Evolutionary conservation across 164 flowering plant species (phyloP).

Genomic region (Stephania cephalantha): DNA sequence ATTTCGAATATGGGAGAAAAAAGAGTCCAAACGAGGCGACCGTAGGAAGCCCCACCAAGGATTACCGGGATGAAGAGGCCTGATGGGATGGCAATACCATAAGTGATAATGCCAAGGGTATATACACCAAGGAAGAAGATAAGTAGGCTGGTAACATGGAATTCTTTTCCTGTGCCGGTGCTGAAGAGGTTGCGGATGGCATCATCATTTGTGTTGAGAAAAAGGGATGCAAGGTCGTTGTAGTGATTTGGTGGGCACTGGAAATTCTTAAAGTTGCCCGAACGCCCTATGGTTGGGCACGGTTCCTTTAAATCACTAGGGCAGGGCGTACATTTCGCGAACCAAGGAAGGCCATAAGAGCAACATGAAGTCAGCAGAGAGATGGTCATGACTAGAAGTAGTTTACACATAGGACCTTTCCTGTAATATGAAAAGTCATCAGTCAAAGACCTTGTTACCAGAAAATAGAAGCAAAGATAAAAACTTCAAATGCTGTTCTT

Average conservation of each 20-base stretch:
- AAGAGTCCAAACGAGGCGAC: slow-evolving; percentile 63
- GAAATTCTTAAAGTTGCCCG: slow-evolving; percentile 79
- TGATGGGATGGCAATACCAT: slow-evolving; percentile 87
- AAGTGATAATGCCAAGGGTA: slow-evolving; percentile 74
- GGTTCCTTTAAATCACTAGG: slow-evolving; percentile 39
- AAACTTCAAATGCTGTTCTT: not conserved
- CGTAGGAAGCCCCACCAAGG: slow-evolving; percentile 88
- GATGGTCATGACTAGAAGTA: slow-evolving; percentile 50
- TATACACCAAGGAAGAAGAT: slow-evolving; percentile 56
- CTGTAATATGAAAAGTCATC: slow-evolving; percentile 32
- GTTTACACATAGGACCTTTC: slow-evolving; percentile 56
- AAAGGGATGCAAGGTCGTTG: slow-evolving; percentile 88
- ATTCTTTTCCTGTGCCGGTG: slow-evolving; percentile 40
- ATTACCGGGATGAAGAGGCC: slow-evolving; percentile 97
- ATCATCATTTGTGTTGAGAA: slow-evolving; percentile 86
- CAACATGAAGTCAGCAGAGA: slow-evolving; percentile 75
- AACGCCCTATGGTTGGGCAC: slow-evolving; percentile 68
- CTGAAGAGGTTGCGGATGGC: slow-evolving; percentile 78
- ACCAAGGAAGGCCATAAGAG: slow-evolving; percentile 78
- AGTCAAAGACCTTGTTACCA: not conserved
- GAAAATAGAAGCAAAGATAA: not conserved
- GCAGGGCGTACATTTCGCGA: slow-evolving; percentile 72
- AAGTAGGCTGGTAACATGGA: slow-evolving; percentile 41
- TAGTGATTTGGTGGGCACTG: slow-evolving; percentile 72
- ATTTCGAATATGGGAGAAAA: slow-evolving; percentile 47